Conservation (phyloP, 2,329 filamentous ascomycete genomes). For the Sporothrix pallida region DNA sequence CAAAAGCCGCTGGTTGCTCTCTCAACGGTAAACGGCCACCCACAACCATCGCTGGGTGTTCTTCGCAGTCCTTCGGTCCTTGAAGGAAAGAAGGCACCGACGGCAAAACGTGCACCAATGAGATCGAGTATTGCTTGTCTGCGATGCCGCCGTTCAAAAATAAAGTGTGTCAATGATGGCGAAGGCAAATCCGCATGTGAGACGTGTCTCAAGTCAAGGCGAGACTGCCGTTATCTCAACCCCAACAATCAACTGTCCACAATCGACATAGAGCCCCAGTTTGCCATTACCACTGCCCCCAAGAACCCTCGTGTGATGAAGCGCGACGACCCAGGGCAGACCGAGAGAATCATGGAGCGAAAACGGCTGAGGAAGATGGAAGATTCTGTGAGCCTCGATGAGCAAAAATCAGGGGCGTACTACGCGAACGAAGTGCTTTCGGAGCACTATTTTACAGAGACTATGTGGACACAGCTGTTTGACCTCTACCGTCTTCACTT, state of each 20-base stretch:
- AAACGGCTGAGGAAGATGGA: constrained; percentile 56
- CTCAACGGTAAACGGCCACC: not conserved
- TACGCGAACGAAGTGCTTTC: constrained; percentile 66
- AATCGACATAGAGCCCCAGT: constrained; percentile 20
- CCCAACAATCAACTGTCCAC: constrained; percentile 42
- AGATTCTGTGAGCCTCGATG: constrained; percentile 50
- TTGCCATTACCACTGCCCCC: constrained; percentile 37
- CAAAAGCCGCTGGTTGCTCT: not conserved
- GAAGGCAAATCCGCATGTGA: constrained; percentile 70
- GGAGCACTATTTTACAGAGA: constrained; percentile 64
- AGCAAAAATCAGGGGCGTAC: constrained; percentile 44
- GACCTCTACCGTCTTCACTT: constrained; percentile 74
- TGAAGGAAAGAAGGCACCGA: constrained; percentile 50
- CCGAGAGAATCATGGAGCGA: constrained; percentile 53
- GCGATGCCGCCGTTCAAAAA: constrained; percentile 78
- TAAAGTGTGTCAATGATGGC: constrained; percentile 84
- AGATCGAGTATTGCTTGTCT: constrained; percentile 81
- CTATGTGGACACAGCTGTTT: constrained; percentile 72
- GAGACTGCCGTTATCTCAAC: constrained; percentile 75
- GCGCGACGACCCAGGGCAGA: constrained; percentile 48
- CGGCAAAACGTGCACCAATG: constrained; percentile 59
- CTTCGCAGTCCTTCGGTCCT: constrained; percentile 30
- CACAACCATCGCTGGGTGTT: not conserved
- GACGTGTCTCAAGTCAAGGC: constrained; percentile 72
- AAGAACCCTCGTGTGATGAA: constrained; percentile 43